Evolutionary conservation across 192 early-diverging fungal species (phyloP).

Genomic region (Coemansia sp.): DNA sequence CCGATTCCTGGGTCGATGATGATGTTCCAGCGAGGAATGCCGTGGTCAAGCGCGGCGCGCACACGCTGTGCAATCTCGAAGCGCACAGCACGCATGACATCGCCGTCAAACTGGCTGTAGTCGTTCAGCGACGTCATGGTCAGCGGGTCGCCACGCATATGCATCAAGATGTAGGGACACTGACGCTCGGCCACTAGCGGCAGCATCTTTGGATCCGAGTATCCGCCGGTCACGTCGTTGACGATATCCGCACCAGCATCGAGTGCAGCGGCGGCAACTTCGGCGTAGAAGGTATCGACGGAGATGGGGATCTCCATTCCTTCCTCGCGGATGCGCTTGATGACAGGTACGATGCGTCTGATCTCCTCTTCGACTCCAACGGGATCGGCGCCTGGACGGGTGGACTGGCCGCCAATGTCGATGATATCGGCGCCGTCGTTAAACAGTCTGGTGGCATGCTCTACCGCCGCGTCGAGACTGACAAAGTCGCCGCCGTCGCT

Average conservation of each 20-base stretch:
- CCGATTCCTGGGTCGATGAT: slow-evolving; percentile 97
- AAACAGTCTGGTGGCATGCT: slow-evolving; percentile 67
- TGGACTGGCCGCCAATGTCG: slow-evolving; percentile 96
- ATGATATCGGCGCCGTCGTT: slow-evolving; percentile 85
- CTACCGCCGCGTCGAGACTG: slow-evolving; percentile 64
- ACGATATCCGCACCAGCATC: slow-evolving; percentile 89
- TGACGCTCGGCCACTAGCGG: slow-evolving; percentile 72
- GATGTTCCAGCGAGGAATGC: slow-evolving; percentile 95
- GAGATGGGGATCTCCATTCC: slow-evolving; percentile 74
- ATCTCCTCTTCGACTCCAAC: slow-evolving; percentile 76
- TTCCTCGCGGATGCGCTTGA: slow-evolving; percentile 68
- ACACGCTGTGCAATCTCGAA: slow-evolving; percentile 69
- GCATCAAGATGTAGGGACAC: slow-evolving; percentile 92
- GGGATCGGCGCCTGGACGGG: slow-evolving; percentile 81
- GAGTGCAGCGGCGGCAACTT: slow-evolving; percentile 84
- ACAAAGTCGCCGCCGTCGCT: slow-evolving; percentile 85
- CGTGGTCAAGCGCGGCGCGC: slow-evolving; percentile 69
- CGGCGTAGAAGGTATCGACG: slow-evolving; percentile 88
- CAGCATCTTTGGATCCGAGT: slow-evolving; percentile 77
- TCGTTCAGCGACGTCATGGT: slow-evolving; percentile 80
- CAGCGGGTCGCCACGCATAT: slow-evolving; percentile 93
- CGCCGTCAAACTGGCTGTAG: slow-evolving; percentile 69
- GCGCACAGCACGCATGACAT: slow-evolving; percentile 72
- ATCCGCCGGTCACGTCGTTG: slow-evolving; percentile 95
- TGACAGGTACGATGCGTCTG: slow-evolving; percentile 82